These are phyloP conservation scores for Hemerocallis citrina DNA, from an alignment of 106 monocot species.

Conservation along the genomic window DNA sequence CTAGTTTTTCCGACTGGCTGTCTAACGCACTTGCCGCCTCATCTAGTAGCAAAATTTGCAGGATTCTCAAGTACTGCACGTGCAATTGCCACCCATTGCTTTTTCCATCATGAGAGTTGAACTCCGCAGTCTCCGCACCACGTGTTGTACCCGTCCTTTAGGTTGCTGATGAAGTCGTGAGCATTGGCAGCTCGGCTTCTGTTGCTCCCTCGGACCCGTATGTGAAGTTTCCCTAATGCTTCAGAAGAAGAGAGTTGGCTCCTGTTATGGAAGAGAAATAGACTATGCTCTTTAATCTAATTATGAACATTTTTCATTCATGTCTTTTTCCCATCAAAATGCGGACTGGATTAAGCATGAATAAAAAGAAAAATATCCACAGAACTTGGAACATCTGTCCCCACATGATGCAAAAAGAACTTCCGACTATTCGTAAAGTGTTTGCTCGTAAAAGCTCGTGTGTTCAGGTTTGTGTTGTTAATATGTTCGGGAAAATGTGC, in stretches of 20 bases:
- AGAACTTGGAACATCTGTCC: no score
- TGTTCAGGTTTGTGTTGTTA: no score
- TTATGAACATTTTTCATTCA: no score
- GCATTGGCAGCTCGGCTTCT: slow-evolving; percentile 41
- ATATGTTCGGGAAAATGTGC: no score
- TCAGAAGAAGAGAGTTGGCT: slow-evolving; percentile 46
- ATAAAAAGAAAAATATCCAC: no score
- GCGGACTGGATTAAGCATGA: no score
- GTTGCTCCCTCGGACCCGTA: slow-evolving; percentile 36
- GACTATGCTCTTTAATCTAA: no score
- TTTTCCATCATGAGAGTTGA: slow-evolving; percentile 55
- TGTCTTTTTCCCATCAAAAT: no score
- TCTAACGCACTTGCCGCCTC: slow-evolving; percentile 68
- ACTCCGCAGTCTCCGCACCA: slow-evolving; percentile 52
- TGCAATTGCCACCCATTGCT: slow-evolving; percentile 58
- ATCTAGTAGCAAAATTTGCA: slow-evolving; percentile 36
- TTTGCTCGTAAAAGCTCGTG: no score
- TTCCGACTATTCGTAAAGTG: no score
- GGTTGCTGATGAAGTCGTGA: slow-evolving; percentile 37
- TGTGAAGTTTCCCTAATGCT: slow-evolving; percentile 39
- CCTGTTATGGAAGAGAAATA: slow-evolving; percentile 11
- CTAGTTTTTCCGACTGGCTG: slow-evolving; percentile 54
- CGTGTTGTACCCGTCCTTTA: slow-evolving; percentile 45
- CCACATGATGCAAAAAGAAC: no score
- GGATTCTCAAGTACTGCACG: slow-evolving; percentile 48